Percentiles rank a stretch among this genome's conserved stretches.
Evolutionary conservation across 2,329 filamentous ascomycete genomes (phyloP).

Genomic region (Cladosporium sp.): DNA sequence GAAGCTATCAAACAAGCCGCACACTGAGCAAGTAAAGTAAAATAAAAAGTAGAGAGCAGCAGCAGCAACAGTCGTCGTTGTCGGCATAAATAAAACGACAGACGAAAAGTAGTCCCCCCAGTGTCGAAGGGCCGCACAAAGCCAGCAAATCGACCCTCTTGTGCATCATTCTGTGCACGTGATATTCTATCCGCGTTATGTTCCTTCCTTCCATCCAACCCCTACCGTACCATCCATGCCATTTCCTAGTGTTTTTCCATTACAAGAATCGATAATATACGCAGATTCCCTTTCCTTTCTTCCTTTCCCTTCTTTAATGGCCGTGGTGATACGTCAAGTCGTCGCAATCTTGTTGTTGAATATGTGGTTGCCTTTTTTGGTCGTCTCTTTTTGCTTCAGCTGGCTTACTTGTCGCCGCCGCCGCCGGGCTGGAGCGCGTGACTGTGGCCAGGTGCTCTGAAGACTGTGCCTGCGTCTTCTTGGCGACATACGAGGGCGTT

Average conservation of each 20-base stretch:
- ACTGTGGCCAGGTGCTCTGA: slow-evolving; percentile 73
- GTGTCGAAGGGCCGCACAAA: too few species aligned
- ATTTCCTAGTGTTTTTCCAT: slow-evolving; percentile 3
- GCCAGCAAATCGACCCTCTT: too few species aligned
- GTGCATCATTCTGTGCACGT: neutral
- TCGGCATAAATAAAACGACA: neutral
- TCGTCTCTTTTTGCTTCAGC: neutral
- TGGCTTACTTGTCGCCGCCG: slow-evolving; percentile 27
- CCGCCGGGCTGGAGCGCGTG: slow-evolving; percentile 64
- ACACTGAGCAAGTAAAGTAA: neutral
- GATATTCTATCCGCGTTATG: neutral
- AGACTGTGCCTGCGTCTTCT: slow-evolving; percentile 70
- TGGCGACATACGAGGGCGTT: slow-evolving; percentile 80
- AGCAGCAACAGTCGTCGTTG: neutral
- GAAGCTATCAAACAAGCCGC: slow-evolving; percentile 1
- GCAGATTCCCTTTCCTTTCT: neutral
- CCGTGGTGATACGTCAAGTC: slow-evolving; percentile 6
- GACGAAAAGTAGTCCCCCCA: neutral
- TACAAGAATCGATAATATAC: slow-evolving; percentile 7
- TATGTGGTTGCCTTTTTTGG: neutral
- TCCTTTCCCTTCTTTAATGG: neutral
- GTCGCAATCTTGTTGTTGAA: neutral
- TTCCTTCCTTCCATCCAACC: neutral
- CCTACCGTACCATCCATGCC: neutral
- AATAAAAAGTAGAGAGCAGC: neutral